A percentile compares a stretch with the other conserved stretches of the same genome.
phyloP scores from a whole-genome alignment of 2,329 filamentous ascomycete genomes.

The Zasmidium cellare region DNA sequence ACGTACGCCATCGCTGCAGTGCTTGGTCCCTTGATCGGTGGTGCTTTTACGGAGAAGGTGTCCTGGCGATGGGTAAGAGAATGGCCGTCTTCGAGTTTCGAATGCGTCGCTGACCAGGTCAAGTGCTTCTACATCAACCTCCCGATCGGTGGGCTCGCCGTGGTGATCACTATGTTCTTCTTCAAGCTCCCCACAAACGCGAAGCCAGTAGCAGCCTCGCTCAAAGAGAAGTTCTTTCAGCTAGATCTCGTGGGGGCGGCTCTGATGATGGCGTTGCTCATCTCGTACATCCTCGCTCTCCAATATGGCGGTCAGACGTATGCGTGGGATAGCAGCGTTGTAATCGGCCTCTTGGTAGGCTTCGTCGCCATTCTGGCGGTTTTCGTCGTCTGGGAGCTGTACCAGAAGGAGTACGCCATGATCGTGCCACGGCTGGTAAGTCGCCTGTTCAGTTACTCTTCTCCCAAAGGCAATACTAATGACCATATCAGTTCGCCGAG shows the following conservation, averaged over 20 bases:
- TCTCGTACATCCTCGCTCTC: conserved; percentile 41
- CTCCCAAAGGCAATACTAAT: too few relatives aligned
- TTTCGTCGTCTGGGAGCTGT: conserved; percentile 40
- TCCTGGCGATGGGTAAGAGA: conserved; percentile 37
- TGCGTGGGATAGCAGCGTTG: conserved; percentile 35
- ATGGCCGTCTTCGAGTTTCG: background rate
- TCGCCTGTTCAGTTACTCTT: too few relatives aligned
- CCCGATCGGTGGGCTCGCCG: conserved; percentile 43
- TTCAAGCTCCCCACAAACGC: conserved; percentile 31
- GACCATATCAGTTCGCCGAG: too few relatives aligned
- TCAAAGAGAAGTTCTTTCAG: conserved; percentile 21
- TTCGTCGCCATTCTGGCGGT: conserved; percentile 30
- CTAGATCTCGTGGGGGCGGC: conserved; percentile 40
- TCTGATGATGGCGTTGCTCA: conserved; percentile 35
- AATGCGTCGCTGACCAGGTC: background rate
- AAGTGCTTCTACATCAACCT: conserved; percentile 45
- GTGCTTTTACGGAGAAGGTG: conserved; percentile 11
- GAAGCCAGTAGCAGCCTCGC: conserved; percentile 27
- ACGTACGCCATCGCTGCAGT: conserved; percentile 11
- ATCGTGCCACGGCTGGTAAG: conserved; percentile 37
- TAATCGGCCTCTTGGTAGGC: conserved; percentile 39
- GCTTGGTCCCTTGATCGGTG: conserved; percentile 17
- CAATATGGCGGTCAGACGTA: conserved; percentile 38
- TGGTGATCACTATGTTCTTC: conserved; percentile 33
- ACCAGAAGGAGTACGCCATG: conserved; percentile 38